phyloP scores from a whole-genome alignment of 148 eudicot genomes.

The Limonium bicolor region DNA sequence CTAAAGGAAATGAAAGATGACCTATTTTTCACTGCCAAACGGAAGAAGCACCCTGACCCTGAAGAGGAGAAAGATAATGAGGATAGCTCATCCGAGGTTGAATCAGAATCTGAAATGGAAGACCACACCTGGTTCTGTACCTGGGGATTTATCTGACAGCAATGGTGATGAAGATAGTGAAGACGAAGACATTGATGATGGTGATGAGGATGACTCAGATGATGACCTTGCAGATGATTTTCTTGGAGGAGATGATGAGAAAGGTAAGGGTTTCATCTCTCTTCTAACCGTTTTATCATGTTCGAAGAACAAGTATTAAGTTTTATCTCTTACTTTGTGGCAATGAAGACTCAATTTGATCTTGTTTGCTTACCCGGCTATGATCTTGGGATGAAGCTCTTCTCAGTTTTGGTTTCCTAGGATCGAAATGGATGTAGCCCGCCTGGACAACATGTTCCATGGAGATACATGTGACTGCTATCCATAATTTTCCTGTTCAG shows the following conservation, averaged over 20 bases:
- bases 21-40: conserved; percentile 10
- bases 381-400: neutral
- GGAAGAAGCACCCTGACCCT: conserved; percentile 8
- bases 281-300: neutral
- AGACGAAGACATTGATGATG: conserved; percentile 22
- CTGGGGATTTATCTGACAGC: conserved; percentile 10
- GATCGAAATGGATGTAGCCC: no score
- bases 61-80: neutral
- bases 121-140: conserved; percentile 12
- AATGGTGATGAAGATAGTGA: conserved; percentile 27
- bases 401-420: neutral
- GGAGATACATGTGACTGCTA: no score
- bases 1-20: conserved; percentile 5
- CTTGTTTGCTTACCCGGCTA: neutral
- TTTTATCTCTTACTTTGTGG: neutral
- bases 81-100: neutral
- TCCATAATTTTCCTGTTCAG: no score
- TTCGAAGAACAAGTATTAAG: neutral
- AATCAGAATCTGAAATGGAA: conserved; percentile 3
- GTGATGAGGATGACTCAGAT: conserved; percentile 13
- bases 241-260: conserved; percentile 38
- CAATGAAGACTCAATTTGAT: neutral
- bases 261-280: conserved; percentile 1
- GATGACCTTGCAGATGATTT: conserved; percentile 43
- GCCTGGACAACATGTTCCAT: no score